Evolutionary conservation across 257 asterid genomes (phyloP), one percentile per base, ranked within the genome.

Genomic region (Cordia subcordata): DNA sequence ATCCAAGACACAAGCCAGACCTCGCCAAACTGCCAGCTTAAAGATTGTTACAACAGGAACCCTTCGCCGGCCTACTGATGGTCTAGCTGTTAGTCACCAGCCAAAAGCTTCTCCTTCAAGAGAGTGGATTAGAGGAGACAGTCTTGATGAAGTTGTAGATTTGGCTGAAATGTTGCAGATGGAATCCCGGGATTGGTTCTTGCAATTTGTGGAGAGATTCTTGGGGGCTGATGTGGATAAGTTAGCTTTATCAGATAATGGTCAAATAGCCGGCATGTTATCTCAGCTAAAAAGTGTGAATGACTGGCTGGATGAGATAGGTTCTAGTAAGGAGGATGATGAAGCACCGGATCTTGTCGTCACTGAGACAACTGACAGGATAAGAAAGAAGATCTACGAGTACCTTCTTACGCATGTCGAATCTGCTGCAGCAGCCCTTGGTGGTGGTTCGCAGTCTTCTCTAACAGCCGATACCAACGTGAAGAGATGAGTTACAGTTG

Each of bases 371-470:
- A 70, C 81, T 0, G 95, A 88, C 55, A 80, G 97, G 78, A 88
- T 92, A 68, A 73, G 99, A 55, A 92, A 92, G 79, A 92, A 88
- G 86, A 92, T 88, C 23, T 92, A 92, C 4, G 99, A 88, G 77
- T 92, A 92, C 73, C 95, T 92, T 64, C 97, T 92, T 49, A 92
- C 96, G 0, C 99, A 92, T 17, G 97, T 92, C 0, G 99, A 92
- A 64, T 88, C 96, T 57, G 97, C 97, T 27, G 99, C 99, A 4
- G 94, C 95, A 17, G 99, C 95, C 33, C 91, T 88, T 65, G 96
- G 95, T 44, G 81, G 88, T 27, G 77, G 87, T 47, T 27, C 86
- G 9, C 91, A 81, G 64, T 20, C 77, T 13, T 67, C 82, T 44
- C 79, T 83, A 39, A 66, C 76, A 27, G 40, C 57, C 9, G 90